Base-by-base conservation (phyloP, 495 filamentous ascomycete genomes). In the Podospora bellae-mahoneyi region DNA sequence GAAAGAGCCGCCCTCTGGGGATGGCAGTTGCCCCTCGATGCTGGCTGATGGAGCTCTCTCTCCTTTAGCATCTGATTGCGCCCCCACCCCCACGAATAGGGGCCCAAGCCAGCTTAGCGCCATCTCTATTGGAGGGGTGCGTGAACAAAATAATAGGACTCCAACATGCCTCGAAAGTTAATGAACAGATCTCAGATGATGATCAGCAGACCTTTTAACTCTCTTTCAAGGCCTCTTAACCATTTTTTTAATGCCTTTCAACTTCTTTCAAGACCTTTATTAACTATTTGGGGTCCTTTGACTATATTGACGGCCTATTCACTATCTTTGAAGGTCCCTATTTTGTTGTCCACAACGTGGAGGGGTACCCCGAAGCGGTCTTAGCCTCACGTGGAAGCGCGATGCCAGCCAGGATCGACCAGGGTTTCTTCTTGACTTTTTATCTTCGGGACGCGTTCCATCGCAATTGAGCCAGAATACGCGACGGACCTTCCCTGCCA, bases 371-470 rank as follows among this genome's bases (percentile, higher is more conserved):
- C 20, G 26, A 61, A 27, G 26, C 15, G 20, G 5, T 27, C 20
- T 61, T 32, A 28, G 23, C 27, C 59, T 61, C 59, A 61, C 59
- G 59, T 61, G 59, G 59, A n/a, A 16, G 59, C 59, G 59, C 59
- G 59, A 61, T 27, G 16, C 16, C 19, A 28, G 5, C 28, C 18
- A 16, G 28, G 27, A 32, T 32, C 32, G 59, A 27, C 28, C 9
- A 32, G 59, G 59, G 28, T 18, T 61, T 18, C 13, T 7, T 61
- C 23, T 61, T 32, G 59, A 28, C 59, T 28, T 28, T 61, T 58
- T 58, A 48, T 48, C 55, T 3, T 18, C 59, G 16, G 32, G 18
- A 61, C 59, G 59, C 59, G 59, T 32, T 32, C 59, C 27, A 61
- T 32, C 32, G 58, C 59, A 28, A 18, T 18, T 27, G 23, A 28